These are phyloP conservation scores for Pichia pseudocactophila DNA, from an alignment of 805 yeast species.

Conservation along the genomic window DNA sequence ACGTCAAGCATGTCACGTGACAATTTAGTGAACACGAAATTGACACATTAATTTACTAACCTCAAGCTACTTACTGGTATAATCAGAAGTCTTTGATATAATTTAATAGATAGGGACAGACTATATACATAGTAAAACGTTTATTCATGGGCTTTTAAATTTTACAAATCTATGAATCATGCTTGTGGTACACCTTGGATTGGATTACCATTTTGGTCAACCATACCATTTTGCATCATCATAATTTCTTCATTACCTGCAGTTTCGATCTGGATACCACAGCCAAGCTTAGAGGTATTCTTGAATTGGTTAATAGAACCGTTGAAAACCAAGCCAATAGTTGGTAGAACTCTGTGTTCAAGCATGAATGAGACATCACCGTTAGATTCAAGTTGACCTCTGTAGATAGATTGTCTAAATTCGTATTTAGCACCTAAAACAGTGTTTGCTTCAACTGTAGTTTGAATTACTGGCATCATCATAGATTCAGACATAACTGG, in stretches of 20 bases:
- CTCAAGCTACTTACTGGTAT: too few species aligned
- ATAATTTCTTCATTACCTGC: constrained; percentile 90
- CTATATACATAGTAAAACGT: constrained; percentile 3
- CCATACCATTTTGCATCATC: constrained; percentile 82
- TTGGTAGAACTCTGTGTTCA: constrained; percentile 90
- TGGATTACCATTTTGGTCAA: constrained; percentile 80
- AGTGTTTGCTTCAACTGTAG: constrained; percentile 83
- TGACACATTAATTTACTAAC: too few species aligned
- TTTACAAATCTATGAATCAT: neutral
- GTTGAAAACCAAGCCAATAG: constrained; percentile 72
- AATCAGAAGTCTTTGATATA: constrained; percentile 1
- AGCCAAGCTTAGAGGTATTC: constrained; percentile 73
- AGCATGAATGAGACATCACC: constrained; percentile 89
- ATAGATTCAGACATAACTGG: constrained; percentile 57
- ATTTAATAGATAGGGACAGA: constrained; percentile 7
- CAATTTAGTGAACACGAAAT: too few species aligned
- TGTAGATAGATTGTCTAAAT: constrained; percentile 90
- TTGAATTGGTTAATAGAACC: constrained; percentile 90
- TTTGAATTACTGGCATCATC: constrained; percentile 73
- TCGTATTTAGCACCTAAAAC: constrained; percentile 96
- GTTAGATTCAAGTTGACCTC: constrained; percentile 86
- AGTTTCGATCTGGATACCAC: constrained; percentile 92
- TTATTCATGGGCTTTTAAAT: neutral
- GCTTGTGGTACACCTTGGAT: constrained; percentile 63
- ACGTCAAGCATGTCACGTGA: too few species aligned